Evolutionary conservation across 2,329 filamentous ascomycete genomes (phyloP), one percentile per base, ranked within the genome.

Genomic region (Phoma sp.): DNA sequence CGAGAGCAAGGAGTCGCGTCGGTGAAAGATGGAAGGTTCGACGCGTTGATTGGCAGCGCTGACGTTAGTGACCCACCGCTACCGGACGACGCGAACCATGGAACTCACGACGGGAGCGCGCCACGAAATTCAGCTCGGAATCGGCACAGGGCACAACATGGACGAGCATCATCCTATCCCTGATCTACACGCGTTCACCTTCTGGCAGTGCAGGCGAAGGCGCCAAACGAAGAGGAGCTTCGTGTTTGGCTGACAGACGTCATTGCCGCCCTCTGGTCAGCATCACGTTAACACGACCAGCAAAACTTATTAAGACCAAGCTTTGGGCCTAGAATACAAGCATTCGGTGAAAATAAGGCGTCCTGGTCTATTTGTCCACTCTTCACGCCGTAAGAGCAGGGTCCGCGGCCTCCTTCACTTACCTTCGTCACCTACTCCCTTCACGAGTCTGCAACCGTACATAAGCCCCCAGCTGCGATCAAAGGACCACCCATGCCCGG

Each of bases 41-140:
- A 55, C 52, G 52, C 46, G 52, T 49, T 49, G 46, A 49, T 49
- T 49, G 45, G 46, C 23, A 32, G 52, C 24, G 49, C 49, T 46
- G 27, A 36, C 41, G 35, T 39, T 29, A 18, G 18, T 13, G 29
- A 29, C 39, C 51, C 42, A 55, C 46, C 45, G 23, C 35, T 47
- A 49, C 46, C 52, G 36, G 52, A 48, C 18, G 23, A 38, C 27
- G 32, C 24, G 52, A 46, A 55, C 35, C 46, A 39, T 55, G 52
- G 49, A 37, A 47, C 42, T 55, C 46, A 46, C 37, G 46, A 55
- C 52, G 52, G 49, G 46, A 54, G 38, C 45, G 51, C 52, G 52
- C 52, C 52, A 55, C 52, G 46, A 55, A 55, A 50, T 42, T 49
- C 52, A 55, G 52, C 46, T 47, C 46, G 46, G 52, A 47, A 42